Conservation (phyloP, 495 filamentous ascomycete genomes). For the Tuber magnatum region DNA sequence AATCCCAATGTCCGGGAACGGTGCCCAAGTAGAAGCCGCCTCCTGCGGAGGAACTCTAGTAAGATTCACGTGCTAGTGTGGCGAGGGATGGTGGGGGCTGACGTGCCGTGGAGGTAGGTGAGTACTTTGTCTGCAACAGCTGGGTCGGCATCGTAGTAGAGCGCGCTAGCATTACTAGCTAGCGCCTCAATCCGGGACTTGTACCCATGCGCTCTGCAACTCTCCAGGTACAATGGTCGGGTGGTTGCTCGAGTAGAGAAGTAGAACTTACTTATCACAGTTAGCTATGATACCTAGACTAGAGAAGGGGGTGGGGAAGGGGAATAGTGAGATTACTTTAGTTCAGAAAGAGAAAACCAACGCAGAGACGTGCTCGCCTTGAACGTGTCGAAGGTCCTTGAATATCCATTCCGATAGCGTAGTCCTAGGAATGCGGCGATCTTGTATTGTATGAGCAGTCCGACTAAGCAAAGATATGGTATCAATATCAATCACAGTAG, state of each 20-base stretch:
- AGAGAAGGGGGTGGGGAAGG: too few relatives aligned
- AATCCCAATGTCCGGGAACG: too few relatives aligned
- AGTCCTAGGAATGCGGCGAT: neutral
- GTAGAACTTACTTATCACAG: too few relatives aligned
- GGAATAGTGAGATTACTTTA: too few relatives aligned
- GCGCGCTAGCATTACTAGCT: neutral
- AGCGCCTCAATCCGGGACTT: neutral
- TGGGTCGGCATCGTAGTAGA: neutral
- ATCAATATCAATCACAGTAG: neutral
- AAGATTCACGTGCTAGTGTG: neutral
- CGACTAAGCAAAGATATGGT: neutral
- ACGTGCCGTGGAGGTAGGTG: neutral
- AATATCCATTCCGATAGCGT: neutral
- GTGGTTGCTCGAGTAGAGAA: neutral
- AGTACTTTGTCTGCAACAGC: neutral
- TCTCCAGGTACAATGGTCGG: constrained; percentile 7
- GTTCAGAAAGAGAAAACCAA: neutral
- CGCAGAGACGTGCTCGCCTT: neutral
- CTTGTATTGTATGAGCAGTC: neutral
- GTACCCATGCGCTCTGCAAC: neutral
- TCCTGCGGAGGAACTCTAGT: neutral
- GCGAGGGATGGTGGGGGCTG: neutral
- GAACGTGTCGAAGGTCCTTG: neutral
- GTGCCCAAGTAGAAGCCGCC: constrained; percentile 4
- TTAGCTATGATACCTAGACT: too few relatives aligned